These are phyloP conservation scores for Pichia ethanolica DNA, from an alignment of 805 yeast species.

Conservation along the genomic window DNA sequence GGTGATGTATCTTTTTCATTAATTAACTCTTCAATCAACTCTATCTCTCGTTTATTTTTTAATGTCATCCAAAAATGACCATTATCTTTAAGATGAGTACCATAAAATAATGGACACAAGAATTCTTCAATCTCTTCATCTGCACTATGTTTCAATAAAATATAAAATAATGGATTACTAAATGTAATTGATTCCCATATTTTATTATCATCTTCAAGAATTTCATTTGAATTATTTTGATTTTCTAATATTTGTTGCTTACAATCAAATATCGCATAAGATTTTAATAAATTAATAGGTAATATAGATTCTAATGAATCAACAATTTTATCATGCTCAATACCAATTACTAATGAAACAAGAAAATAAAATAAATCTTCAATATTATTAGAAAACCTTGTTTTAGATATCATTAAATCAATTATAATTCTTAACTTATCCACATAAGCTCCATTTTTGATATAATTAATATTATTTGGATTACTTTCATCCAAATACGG, in stretches of 20 bases:
- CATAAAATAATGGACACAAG: slow-evolving; percentile 3
- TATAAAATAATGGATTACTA: slow-evolving; percentile 2
- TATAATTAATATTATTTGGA: slow-evolving; percentile 3
- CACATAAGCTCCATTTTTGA: slow-evolving; percentile 7
- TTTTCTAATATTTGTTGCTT: background rate
- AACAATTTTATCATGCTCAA: slow-evolving; percentile 2
- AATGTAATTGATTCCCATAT: background rate
- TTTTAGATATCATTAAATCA: slow-evolving; percentile 8
- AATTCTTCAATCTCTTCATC: slow-evolving; percentile 4
- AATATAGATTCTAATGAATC: background rate
- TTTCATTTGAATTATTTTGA: background rate
- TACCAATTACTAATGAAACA: slow-evolving; percentile 1
- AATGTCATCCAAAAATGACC: slow-evolving; percentile 4
- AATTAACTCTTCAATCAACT: slow-evolving; percentile 6
- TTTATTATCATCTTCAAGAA: background rate
- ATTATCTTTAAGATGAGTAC: slow-evolving; percentile 1
- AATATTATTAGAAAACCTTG: slow-evolving; percentile 1
- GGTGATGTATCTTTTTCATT: background rate
- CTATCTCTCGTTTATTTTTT: background rate
- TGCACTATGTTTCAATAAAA: slow-evolving; percentile 1
- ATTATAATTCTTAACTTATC: slow-evolving; percentile 11
- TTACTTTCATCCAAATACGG: slow-evolving; percentile 9
- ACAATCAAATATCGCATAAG: slow-evolving; percentile 1
- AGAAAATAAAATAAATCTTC: slow-evolving; percentile 5
- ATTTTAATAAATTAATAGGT: slow-evolving; percentile 3